Conservation (phyloP, 1,284 basidiomycete species). For the Lignosus rhinocerotis region DNA sequence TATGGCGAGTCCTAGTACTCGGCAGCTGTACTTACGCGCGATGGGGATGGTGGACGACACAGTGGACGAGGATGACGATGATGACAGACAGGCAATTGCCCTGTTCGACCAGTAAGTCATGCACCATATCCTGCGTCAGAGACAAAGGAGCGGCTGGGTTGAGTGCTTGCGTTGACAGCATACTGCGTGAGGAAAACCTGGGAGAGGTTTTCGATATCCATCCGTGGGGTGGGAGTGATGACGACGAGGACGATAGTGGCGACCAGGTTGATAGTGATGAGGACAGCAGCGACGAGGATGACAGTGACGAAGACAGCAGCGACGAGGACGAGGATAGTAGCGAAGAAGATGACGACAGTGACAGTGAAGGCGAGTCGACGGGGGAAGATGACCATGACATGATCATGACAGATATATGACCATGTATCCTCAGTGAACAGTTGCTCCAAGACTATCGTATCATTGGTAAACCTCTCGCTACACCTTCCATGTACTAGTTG, state of each 20-base stretch:
- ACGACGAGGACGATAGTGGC: neutral
- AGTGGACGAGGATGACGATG: slow-evolving; percentile 38
- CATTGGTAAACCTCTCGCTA: too few relatives aligned
- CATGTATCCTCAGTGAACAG: too few relatives aligned
- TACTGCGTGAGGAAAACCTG: slow-evolving; percentile 26
- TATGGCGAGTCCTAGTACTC: slow-evolving; percentile 31
- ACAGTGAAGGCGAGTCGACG: too few relatives aligned
- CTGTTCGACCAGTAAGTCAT: slow-evolving; percentile 41
- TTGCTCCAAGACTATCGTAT: too few relatives aligned
- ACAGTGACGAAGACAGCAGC: neutral
- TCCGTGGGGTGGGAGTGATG: slow-evolving; percentile 11
- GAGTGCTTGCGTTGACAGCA: slow-evolving; percentile 17
- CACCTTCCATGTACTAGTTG: neutral
- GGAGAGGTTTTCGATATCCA: slow-evolving; percentile 26
- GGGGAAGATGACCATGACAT: too few relatives aligned
- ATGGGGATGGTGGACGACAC: slow-evolving; percentile 30
- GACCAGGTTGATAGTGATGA: neutral
- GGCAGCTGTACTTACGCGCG: slow-evolving; percentile 38
- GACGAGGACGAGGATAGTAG: neutral
- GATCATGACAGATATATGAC: too few relatives aligned
- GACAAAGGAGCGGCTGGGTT: neutral
- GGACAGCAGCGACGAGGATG: neutral
- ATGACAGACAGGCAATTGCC: slow-evolving; percentile 41
- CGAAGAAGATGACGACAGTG: neutral
- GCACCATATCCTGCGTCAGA: neutral